Base-by-base conservation (phyloP, 2,329 filamentous ascomycete genomes). In the Paraconiothyrium sp. region DNA sequence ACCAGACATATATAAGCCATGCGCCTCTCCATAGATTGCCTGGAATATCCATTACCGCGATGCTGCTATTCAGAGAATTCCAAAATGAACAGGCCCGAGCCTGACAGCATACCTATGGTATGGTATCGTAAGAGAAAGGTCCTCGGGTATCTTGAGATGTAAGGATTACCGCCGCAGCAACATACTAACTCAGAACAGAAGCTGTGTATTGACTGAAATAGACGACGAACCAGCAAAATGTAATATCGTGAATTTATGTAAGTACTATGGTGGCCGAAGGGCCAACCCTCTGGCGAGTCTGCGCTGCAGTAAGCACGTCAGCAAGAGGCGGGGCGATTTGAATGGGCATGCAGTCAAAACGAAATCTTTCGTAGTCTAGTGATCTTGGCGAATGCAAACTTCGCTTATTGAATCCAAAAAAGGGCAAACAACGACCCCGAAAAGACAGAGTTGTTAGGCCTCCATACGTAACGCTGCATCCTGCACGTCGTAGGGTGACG, bases 331-430 rank as follows among this genome's bases (percentile, higher is more conserved):
- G 13, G 27, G 37, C 37, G 37, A 39, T 14, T 13, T 14, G 13
- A 1, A 35, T 30, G 35, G 16, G 27, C 27, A 54, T 52, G 47
- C 48, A 24, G 52, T 24, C 41, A 39, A 16, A 39, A 50, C n/a
- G 46, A 43, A 47, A n/a, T 16, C 22, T 27, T 22, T 20, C 20
- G 20, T 16, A 44, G 34, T 11, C 46, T 41, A 30, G 43, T 50
- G 51, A 59, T 37, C 24, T 47, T 34, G 47, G 16, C 32, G 39
- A 35, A 49, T 41, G 41, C 34, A 30, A 22, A 35, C 34, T 44
- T 62, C 59, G 63, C 59, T 54, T 65, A 44, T 32, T 62, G 60
- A 62, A 58, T 58, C 63, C 32, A 37, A 27, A 27, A 41, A 49
- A 30, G 32, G 37, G 20, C 30, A n/a, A 59, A 58, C n/a, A n/a